Evolutionary conservation across 345 rosid species (phyloP), one percentile per base, ranked within the genome.

Genomic region (Hibiscus syriacus): DNA sequence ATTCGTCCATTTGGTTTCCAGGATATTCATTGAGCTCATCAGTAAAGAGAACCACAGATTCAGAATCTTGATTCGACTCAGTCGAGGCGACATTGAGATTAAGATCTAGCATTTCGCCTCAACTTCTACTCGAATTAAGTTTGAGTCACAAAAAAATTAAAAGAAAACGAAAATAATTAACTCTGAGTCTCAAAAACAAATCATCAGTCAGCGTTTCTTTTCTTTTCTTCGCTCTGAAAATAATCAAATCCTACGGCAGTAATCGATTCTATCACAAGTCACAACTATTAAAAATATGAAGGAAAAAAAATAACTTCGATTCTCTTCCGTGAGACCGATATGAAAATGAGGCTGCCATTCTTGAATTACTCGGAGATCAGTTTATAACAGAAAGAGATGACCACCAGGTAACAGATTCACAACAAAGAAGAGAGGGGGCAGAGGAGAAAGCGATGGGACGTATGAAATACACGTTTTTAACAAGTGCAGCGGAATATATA

Each of bases 41-140:
- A 61, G 36, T 9, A 66, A 78, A 43, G 6, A 11, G 53, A 4
- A 25, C 50, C 50, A 2, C 66, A n/a, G 82, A 83, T 75, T 74
- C 77, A 19, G 78, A 81, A 64, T 78, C 74, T 60, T 78, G 90
- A 81, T 81, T 70, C 74, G 86, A 84, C 79, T 82, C 92, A 74
- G 73, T 77, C 58, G 85, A 87, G 36, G 73, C 81, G 70, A 73
- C 88, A 72, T 79, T 80, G 34, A 90, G 86, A 66, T 90, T 87
- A 75, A 93, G 97, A 93, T 93, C 98, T 78, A 93, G 70, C 98
- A 93, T 90, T 69, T 66, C 56, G 63, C 4, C 55, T 43, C 5
- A 41, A 27, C 29, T 22, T 55, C 12, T 25, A 0, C 48, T 32
- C 56, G 32, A 64, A 36, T 55, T 66, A 26, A 75, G 43, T 60